phyloP scores from a whole-genome alignment of 2,329 filamentous ascomycete species.

The Alternaria sp. region DNA sequence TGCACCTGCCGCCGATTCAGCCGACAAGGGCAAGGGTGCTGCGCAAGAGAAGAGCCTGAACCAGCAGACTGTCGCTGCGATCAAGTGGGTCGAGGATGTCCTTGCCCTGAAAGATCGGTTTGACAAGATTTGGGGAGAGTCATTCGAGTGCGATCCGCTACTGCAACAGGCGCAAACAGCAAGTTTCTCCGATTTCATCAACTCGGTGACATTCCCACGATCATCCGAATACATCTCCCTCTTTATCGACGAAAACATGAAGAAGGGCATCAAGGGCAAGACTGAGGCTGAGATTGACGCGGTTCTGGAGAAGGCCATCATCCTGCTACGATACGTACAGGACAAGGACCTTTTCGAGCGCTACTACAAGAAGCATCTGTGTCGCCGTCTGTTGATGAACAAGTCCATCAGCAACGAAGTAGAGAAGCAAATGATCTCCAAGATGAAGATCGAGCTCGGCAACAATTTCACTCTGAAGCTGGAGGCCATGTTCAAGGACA shows the following conservation, averaged over 20 bases:
- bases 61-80: conserved; percentile 82
- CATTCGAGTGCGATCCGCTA: conserved; percentile 76
- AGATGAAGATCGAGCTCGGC: conserved; percentile 96
- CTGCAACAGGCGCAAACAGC: conserved; percentile 83
- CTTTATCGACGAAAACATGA: conserved; percentile 96
- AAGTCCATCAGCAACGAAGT: conserved; percentile 91
- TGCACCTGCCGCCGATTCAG: conserved; percentile 52
- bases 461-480: conserved; percentile 92
- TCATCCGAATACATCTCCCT: conserved; percentile 92
- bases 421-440: conserved; percentile 92
- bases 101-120: conserved; percentile 87
- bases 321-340: conserved; percentile 82
- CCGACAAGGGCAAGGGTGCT: conserved; percentile 57
- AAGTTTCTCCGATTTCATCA: conserved; percentile 93
- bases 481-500: conserved; percentile 98
- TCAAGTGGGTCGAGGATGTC: conserved; percentile 95
- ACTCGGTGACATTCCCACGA: conserved; percentile 70
- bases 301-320: conserved; percentile 87
- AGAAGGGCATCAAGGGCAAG: conserved; percentile 91
- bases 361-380: conserved; percentile 98
- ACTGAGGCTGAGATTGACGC: conserved; percentile 85
- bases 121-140: conserved; percentile 74
- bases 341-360: conserved; percentile 96
- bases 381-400: conserved; percentile 82
- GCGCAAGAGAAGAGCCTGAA: conserved; percentile 62